Conservation (phyloP, 2,329 filamentous ascomycete genomes). For the Penicillium glabrum region DNA sequence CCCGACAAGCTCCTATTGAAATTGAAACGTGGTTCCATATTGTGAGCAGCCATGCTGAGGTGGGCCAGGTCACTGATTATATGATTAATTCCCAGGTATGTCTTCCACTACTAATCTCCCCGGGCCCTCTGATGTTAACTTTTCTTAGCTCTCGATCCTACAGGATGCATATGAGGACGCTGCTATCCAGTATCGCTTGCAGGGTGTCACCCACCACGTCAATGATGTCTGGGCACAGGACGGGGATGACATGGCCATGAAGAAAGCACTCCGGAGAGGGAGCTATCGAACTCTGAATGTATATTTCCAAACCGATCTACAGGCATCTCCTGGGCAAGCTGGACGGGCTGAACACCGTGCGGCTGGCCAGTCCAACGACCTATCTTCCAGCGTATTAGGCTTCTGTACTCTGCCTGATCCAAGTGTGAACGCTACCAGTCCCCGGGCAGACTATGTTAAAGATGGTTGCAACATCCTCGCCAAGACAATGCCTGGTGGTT, state of each 20-base stretch:
- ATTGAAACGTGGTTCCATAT: constrained; percentile 47
- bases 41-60: constrained; percentile 33
- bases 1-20: constrained; percentile 29
- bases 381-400: constrained; percentile 47
- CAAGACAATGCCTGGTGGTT: constrained; percentile 56
- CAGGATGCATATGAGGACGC: constrained; percentile 48
- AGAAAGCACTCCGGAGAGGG: constrained; percentile 53
- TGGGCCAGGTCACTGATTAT: constrained; percentile 27
- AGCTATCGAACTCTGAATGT: constrained; percentile 57
- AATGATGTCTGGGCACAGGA: constrained; percentile 58
- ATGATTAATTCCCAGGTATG: constrained; percentile 39
- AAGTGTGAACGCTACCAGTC: constrained; percentile 39
- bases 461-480: constrained; percentile 60
- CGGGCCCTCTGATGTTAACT: neutral
- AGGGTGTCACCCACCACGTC: constrained; percentile 50
- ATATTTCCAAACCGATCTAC: constrained; percentile 59
- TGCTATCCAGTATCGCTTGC: constrained; percentile 52
- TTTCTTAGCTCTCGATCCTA: constrained; percentile 32
- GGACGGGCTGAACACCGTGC: constrained; percentile 26
- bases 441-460: constrained; percentile 43
- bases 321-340: constrained; percentile 23
- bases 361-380: constrained; percentile 10
- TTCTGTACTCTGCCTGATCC: constrained; percentile 54
- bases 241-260: constrained; percentile 52
- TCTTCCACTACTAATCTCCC: neutral